phyloP scores from a whole-genome alignment of 345 rosid species.

The Salix udensis region DNA sequence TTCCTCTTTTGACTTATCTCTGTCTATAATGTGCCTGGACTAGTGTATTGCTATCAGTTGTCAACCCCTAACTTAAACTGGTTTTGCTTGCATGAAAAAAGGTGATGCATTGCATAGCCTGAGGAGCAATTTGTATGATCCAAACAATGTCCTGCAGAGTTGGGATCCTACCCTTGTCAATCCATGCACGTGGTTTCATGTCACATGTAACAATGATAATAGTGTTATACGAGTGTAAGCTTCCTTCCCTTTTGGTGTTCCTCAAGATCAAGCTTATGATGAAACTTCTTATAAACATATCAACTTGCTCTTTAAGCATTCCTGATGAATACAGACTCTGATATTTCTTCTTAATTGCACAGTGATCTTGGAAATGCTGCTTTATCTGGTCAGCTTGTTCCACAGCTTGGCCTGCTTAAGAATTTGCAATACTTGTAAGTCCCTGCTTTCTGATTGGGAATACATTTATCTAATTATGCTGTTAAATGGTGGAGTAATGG shows the following conservation, averaged over 20 bases:
- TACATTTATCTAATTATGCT: background rate
- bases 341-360: slow-evolving; percentile 15
- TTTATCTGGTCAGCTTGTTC: slow-evolving; percentile 88
- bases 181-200: slow-evolving; percentile 98
- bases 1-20: background rate
- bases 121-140: slow-evolving; percentile 69
- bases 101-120: slow-evolving; percentile 95
- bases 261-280: background rate
- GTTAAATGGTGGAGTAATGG: background rate
- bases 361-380: slow-evolving; percentile 98
- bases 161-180: slow-evolving; percentile 99
- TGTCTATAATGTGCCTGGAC: background rate
- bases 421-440: slow-evolving; percentile 91
- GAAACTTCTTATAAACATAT: background rate
- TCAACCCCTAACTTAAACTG: background rate
- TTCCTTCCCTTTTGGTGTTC: slow-evolving; percentile 10
- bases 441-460: background rate
- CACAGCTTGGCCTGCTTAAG: slow-evolving; percentile 88
- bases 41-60: background rate
- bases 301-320: background rate
- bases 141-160: slow-evolving; percentile 88
- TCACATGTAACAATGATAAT: slow-evolving; percentile 90
- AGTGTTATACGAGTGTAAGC: slow-evolving; percentile 91
- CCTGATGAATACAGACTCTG: background rate
- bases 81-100: slow-evolving; percentile 23